Percentiles rank a stretch among this genome's conserved stretches.
Conservation (phyloP, 441 rosid genomes). For the Gossypium davidsonii region DNA sequence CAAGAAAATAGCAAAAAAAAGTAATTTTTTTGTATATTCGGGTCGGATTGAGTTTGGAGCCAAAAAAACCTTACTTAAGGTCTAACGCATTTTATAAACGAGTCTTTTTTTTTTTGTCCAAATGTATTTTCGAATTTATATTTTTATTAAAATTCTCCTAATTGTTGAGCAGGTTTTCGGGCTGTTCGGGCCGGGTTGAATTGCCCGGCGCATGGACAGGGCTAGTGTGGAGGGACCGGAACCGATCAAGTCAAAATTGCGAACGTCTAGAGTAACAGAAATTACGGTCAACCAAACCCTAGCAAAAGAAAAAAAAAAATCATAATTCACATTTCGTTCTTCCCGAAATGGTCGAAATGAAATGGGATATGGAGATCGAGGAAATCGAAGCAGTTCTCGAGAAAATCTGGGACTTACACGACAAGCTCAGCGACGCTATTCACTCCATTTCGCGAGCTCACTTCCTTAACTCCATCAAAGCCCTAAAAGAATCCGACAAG, state of each 20-base stretch:
- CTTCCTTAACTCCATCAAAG: slow-evolving; percentile 57
- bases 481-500: slow-evolving; percentile 32
- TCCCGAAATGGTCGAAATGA: slow-evolving; percentile 21
- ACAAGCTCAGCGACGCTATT: slow-evolving; percentile 89
- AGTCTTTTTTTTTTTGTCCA: too few relatives aligned
- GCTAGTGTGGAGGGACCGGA: background rate
- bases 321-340: background rate
- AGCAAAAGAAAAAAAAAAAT: background rate
- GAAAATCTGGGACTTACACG: slow-evolving; percentile 93
- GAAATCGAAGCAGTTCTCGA: slow-evolving; percentile 80
- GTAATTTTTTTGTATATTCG: too few relatives aligned
- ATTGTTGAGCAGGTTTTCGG: fast-evolving
- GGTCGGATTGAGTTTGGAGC: too few relatives aligned
- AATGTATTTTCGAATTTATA: fast-evolving
- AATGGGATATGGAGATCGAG: slow-evolving; percentile 78
- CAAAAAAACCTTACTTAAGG: too few relatives aligned
- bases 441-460: slow-evolving; percentile 72
- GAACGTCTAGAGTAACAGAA: background rate
- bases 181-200: too few relatives aligned
- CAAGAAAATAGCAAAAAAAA: too few relatives aligned
- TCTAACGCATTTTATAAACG: fast-evolving
- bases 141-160: too few relatives aligned
- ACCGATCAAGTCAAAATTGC: background rate
- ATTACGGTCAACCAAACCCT: slow-evolving; percentile 25
- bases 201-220: too few relatives aligned